Base-by-base conservation (phyloP, 495 filamentous ascomycete species). In the Tuber melanosporum region DNA sequence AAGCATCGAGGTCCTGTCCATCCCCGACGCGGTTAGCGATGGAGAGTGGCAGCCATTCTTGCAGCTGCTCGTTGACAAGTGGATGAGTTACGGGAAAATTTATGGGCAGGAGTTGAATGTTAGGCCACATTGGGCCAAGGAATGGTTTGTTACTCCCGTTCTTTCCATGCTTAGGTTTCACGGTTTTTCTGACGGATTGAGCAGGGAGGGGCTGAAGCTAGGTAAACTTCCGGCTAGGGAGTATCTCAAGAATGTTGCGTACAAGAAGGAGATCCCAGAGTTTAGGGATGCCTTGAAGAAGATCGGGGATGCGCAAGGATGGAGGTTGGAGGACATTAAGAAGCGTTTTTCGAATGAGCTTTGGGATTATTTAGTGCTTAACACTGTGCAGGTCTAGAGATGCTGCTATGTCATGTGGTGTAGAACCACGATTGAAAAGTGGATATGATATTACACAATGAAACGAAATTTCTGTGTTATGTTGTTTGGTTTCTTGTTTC, bases 61-160 rank as follows among this genome's bases (percentile, higher is more conserved):
- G 12, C 87, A 88, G 77, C 81, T 81, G 15, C 83, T 88, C 20
- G 71, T 84, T 17, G 86, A 87, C 75, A 76, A 78, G 22, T 89
- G 88, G 88, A 84, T 84, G 81, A 73, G 77, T 19, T 87, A 87
- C 74, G 82, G 82, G 39, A 82, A 83, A 44, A 73, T 72, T 0
- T 66, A 82, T 7, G 85, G 84, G 7, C 74, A 80, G 12, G 78
- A 80, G 66, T 73, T 86, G 17, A 86, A 87, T 70, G 85, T 87
- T 26, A 75, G 88, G 10, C 87, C 88, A 47, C 88, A 89, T 76
- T 88, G 87, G 88, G 88, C 88, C 0, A 89, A 89, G 80, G 87
- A 89, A 79, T 88, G 88, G 88, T 81, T 82, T 39, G 82, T 82
- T 44, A 62, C 45, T 52, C 42, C n/a, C 10, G 10, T 15, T 26